Evolutionary conservation across 129 eudicot genomes (phyloP), one percentile per base, ranked within the genome.

Genomic region (Tagetes erecta): DNA sequence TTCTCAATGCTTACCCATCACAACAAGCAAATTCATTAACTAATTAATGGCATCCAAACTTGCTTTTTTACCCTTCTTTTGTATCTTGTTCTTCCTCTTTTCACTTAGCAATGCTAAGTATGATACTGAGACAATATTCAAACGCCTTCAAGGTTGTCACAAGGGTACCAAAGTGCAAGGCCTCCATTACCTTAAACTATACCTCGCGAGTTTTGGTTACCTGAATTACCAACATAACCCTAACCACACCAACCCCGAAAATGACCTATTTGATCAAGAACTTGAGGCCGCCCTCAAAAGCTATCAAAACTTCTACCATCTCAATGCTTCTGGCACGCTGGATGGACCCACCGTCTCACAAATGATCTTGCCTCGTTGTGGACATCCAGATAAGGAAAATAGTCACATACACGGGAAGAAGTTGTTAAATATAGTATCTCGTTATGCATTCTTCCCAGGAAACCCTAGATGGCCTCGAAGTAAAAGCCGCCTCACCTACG

Each of bases 201-300:
- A 77, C 41, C 80, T 76, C 42, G 49, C 80, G 10, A 68, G 34
- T 55, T 76, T 12, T 3, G 80, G 80, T 44, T 76, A 76, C 73
- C 46, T 76, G 30, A 42, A 66, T 41, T 40, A 76, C 57, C 47
- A 76, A 52, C 59, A 6, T 41, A 40, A 35, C 46, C 45, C 44
- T 40, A 8, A 66, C 30, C 4, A 12, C 3, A 2, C 9, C 7
- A 52, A 33, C 10, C 2, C 6, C 1, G 38, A 66, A 76, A n/a
- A 69, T 2, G 46, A 76, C 0, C 6, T 30, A 6, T 76, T 76
- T 8, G 80, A 76, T 41, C 46, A 76, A 52, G 80, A 76, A 33
- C 68, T 76, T 2, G 68, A 53, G 74, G 14, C 67, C 4, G 67
- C 74, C 36, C 74, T 76, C 68, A 67, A 52, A 76, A 66, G 58